These are phyloP conservation scores for Stenocarpella maydis DNA, from an alignment of 2,329 filamentous ascomycete species.

Conservation along the genomic window DNA sequence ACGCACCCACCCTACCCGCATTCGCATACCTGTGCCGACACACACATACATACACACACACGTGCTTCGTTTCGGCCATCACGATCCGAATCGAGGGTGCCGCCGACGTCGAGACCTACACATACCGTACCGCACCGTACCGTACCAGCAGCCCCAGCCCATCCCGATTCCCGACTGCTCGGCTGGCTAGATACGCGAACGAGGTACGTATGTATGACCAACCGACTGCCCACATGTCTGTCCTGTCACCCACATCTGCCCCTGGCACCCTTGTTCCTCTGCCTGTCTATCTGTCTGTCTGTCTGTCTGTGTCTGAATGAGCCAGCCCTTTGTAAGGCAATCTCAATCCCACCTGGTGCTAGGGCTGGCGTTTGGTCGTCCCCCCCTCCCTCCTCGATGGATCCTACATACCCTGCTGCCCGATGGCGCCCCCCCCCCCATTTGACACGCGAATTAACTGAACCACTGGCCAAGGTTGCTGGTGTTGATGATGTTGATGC, in stretches of 20 bases:
- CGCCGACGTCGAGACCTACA: neutral
- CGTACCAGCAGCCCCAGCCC: neutral
- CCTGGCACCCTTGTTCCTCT: neutral
- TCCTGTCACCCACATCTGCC: conserved; percentile 4
- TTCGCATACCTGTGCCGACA: neutral
- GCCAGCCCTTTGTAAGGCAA: neutral
- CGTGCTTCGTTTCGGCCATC: conserved; percentile 22
- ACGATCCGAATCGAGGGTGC: conserved; percentile 21
- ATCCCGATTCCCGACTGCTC: neutral
- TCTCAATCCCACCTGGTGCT: conserved; percentile 4
- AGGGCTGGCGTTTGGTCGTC: neutral
- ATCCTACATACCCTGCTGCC: conserved; percentile 19
- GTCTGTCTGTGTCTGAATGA: too few species aligned
- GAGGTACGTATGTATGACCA: conserved; percentile 20
- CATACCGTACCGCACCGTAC: neutral
- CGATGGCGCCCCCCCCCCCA: neutral
- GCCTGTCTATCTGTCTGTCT: neutral
- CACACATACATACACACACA: neutral
- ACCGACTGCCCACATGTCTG: neutral
- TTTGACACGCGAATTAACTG: conserved; percentile 2
- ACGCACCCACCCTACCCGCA: conserved; percentile 13
- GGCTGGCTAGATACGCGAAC: neutral
- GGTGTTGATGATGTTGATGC: conserved; percentile 14
- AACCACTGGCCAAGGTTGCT: neutral
- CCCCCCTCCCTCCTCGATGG: neutral